Conservation (phyloP, 495 filamentous ascomycete genomes). For the Viridothelium virens region DNA sequence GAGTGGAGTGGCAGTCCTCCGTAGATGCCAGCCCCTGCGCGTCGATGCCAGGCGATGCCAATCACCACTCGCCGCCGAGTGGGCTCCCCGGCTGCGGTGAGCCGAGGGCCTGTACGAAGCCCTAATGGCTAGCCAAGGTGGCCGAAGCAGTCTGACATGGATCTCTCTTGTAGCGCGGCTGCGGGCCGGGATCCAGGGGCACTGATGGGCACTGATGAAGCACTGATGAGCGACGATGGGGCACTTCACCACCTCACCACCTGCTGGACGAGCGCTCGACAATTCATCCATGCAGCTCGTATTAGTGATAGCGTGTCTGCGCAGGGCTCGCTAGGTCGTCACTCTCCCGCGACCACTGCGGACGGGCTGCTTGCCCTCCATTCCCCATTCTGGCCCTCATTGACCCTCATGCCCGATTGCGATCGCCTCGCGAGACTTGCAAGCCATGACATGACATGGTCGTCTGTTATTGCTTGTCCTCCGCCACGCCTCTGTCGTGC, state of each 20-base stretch:
- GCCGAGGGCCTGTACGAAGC: constrained; percentile 9
- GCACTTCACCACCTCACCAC: too few species aligned
- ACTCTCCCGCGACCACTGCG: not conserved
- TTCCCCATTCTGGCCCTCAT: not conserved
- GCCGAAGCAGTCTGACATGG: not conserved
- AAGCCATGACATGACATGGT: too few species aligned
- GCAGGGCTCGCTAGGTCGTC: not conserved
- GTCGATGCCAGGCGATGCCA: too few species aligned
- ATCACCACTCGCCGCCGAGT: not conserved
- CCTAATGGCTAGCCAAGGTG: constrained; percentile 9
- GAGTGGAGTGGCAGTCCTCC: too few species aligned
- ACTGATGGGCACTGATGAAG: too few species aligned
- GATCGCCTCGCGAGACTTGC: not conserved
- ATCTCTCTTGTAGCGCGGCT: not conserved
- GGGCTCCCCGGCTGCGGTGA: constrained; percentile 1
- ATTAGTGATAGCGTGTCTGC: not conserved
- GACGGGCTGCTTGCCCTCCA: not conserved
- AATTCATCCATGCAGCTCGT: constrained; percentile 12
- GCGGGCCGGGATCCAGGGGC: constrained; percentile 7
- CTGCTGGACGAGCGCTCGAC: not conserved
- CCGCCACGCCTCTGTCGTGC: not conserved
- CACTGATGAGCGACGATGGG: too few species aligned
- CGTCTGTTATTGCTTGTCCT: not conserved
- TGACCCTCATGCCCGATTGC: not conserved
- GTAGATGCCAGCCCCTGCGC: too few species aligned